A percentile compares a stretch with the other conserved stretches of the same genome.
These are phyloP conservation scores for Fraxinus velutina DNA, from an alignment of 305 asterid genomes.

Conservation along the genomic window DNA sequence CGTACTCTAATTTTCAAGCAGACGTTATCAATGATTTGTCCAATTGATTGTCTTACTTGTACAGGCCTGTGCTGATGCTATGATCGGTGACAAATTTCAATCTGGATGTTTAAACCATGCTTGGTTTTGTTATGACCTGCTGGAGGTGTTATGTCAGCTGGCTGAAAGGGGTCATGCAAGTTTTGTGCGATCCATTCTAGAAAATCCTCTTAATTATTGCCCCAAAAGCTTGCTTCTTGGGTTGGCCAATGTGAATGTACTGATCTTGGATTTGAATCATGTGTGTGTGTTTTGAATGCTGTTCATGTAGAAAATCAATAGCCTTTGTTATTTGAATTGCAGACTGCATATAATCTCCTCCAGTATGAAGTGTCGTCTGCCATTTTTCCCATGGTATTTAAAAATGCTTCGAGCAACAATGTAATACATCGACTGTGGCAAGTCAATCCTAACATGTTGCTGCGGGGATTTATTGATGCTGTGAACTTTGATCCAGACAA, in stretches of 20 bases:
- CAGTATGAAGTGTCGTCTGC: conserved; percentile 74
- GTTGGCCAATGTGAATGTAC: conserved; percentile 83
- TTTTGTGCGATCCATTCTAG: conserved; percentile 69
- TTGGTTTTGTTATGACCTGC: conserved; percentile 77
- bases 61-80: conserved; percentile 65
- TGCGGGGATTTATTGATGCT: conserved; percentile 76
- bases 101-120: conserved; percentile 60
- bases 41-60: conserved; percentile 17
- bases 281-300: background rate
- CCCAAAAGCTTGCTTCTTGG: conserved; percentile 90
- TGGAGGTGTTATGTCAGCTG: conserved; percentile 79
- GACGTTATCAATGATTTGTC: conserved; percentile 4
- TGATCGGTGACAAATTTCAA: conserved; percentile 53
- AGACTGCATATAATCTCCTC: conserved; percentile 92
- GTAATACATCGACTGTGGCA: conserved; percentile 65
- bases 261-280: conserved; percentile 16
- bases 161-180: conserved; percentile 94
- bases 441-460: conserved; percentile 61
- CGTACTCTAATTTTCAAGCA: conserved; percentile 3
- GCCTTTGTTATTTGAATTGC: conserved; percentile 32
- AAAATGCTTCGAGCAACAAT: conserved; percentile 43
- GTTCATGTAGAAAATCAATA: conserved; percentile 16
- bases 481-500: conserved; percentile 59
- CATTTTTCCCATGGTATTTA: conserved; percentile 55
- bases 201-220: conserved; percentile 68